Conservation (phyloP, 768 basidiomycete species). For the Mycena haematopus region DNA sequence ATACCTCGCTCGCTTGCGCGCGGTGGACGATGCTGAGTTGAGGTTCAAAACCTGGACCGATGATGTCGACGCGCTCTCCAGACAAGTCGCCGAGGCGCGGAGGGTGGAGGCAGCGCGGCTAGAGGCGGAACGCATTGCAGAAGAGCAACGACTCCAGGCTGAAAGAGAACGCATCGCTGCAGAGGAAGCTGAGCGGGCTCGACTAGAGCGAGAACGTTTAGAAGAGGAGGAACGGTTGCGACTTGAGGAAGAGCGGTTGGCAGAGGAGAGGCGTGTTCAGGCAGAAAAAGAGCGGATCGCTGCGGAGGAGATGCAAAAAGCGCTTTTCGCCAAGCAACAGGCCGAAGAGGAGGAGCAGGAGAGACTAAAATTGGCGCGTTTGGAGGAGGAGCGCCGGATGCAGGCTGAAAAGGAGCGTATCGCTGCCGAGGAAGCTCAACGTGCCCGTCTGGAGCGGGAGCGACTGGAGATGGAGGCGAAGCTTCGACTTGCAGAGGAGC, state of each 20-base stretch:
- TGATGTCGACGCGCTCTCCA: slow-evolving; percentile 46
- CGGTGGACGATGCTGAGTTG: slow-evolving; percentile 58
- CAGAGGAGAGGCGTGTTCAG: slow-evolving; percentile 27
- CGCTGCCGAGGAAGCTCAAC: slow-evolving; percentile 30
- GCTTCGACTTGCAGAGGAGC: slow-evolving; percentile 30
- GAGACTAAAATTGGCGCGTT: slow-evolving; percentile 22
- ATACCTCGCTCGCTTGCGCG: slow-evolving; percentile 53
- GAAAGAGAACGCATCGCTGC: slow-evolving; percentile 43
- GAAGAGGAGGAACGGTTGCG: slow-evolving; percentile 38
- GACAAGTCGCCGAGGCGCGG: slow-evolving; percentile 48
- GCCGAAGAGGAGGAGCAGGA: slow-evolving; percentile 24
- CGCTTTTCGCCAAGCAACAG: slow-evolving; percentile 23
- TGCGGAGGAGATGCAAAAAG: slow-evolving; percentile 24
- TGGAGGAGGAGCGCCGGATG: slow-evolving; percentile 34
- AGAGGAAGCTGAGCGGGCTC: slow-evolving; percentile 42
- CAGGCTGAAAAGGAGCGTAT: slow-evolving; percentile 33
- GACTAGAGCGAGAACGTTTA: slow-evolving; percentile 40
- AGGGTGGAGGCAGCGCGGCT: slow-evolving; percentile 49
- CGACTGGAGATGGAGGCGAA: slow-evolving; percentile 31
- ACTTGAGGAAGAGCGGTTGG: slow-evolving; percentile 28
- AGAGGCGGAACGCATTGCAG: slow-evolving; percentile 43
- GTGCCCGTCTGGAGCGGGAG: slow-evolving; percentile 27
- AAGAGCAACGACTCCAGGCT: slow-evolving; percentile 41
- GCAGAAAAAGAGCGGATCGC: slow-evolving; percentile 30
- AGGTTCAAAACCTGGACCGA: slow-evolving; percentile 57